Evolutionary conservation across 2,329 filamentous ascomycete genomes (phyloP).

Genomic region (Coniochaeta prunicola): DNA sequence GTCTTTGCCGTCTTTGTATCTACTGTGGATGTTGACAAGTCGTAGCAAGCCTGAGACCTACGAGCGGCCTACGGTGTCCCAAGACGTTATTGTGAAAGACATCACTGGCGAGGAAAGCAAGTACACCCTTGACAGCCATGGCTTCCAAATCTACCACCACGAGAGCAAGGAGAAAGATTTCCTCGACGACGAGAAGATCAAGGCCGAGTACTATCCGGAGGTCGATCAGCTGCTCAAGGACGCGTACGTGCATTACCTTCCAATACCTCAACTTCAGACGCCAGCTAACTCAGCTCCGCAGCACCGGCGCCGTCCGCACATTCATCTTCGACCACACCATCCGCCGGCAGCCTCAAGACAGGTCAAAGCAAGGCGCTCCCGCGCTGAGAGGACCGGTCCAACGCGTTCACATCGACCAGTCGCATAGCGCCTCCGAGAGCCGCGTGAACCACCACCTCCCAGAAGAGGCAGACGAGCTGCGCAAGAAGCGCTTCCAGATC

Average conservation of each 20-base stretch:
- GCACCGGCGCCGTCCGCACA: conserved; percentile 46
- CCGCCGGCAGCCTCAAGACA: conserved; percentile 27
- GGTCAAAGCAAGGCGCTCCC: conserved; percentile 45
- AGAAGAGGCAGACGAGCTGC: conserved; percentile 33
- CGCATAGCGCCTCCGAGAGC: conserved; percentile 33
- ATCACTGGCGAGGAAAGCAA: conserved; percentile 27
- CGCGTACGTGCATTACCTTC: conserved; percentile 20
- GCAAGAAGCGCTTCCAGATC: conserved; percentile 41
- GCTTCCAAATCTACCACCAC: conserved; percentile 28
- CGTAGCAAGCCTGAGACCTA: conserved; percentile 5
- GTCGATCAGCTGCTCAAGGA: conserved; percentile 57
- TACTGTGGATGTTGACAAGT: neutral
- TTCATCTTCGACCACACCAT: conserved; percentile 60
- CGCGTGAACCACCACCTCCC: conserved; percentile 38
- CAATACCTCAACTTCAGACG: neutral
- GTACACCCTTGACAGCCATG: conserved; percentile 31
- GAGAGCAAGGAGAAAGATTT: conserved; percentile 21
- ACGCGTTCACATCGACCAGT: conserved; percentile 52
- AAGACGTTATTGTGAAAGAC: conserved; percentile 26
- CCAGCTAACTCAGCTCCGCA: conserved; percentile 16
- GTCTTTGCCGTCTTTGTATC: neutral
- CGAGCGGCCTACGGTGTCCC: conserved; percentile 21
- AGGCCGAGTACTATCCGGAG: conserved; percentile 62
- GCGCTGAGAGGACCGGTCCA: conserved; percentile 35
- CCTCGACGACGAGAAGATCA: conserved; percentile 50